phyloP scores from a whole-genome alignment of 2,329 filamentous ascomycete species.

The Penicillium thymicola region DNA sequence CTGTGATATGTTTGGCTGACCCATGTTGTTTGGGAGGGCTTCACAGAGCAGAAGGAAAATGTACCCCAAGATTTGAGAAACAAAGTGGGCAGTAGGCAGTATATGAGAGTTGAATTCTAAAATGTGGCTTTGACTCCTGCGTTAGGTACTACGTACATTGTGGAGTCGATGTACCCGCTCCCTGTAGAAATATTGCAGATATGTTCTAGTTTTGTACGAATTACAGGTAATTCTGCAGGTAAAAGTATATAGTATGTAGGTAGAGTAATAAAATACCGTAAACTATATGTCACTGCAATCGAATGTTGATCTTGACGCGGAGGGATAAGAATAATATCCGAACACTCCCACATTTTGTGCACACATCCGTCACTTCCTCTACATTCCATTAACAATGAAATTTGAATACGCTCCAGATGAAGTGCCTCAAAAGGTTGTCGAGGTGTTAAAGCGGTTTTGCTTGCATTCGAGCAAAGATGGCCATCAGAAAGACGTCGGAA shows the following conservation, averaged over 20 bases:
- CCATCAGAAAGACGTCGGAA: not conserved
- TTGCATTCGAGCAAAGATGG: constrained; percentile 1
- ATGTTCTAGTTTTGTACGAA: not conserved
- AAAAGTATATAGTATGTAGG: not conserved
- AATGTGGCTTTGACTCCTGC: not conserved
- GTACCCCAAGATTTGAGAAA: not conserved
- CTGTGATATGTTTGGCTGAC: not conserved
- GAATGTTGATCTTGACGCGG: not conserved
- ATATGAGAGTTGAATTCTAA: not conserved
- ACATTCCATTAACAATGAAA: not conserved
- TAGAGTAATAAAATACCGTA: not conserved
- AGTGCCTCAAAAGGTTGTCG: not conserved
- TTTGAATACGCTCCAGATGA: constrained; percentile 8
- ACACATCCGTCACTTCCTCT: not conserved
- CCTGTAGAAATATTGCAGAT: not conserved
- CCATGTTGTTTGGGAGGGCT: not conserved
- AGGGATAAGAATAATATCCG: not conserved
- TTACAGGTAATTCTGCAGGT: not conserved
- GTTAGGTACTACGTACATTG: not conserved
- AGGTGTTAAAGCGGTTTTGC: constrained; percentile 3
- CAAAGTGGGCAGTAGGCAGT: not conserved
- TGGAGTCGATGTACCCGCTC: not conserved
- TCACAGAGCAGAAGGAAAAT: not conserved
- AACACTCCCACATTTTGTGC: not conserved
- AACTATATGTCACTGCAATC: not conserved